These are phyloP conservation scores for Rhodamnia argentea DNA, from an alignment of 345 rosid genomes.

Conservation along the genomic window DNA sequence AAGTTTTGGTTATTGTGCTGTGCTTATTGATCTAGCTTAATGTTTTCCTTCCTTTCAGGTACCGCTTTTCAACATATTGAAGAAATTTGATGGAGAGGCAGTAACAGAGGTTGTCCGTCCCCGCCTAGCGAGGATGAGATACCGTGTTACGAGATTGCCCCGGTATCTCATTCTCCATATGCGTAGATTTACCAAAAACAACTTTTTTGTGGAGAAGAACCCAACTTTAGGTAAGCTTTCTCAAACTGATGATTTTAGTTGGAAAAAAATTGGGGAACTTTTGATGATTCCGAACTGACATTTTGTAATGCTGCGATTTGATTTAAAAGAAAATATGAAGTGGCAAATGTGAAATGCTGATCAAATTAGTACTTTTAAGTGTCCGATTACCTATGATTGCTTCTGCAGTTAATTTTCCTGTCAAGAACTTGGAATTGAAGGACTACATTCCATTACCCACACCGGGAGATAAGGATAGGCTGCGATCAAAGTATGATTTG, in stretches of 20 bases:
- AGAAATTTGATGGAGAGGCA: conserved; percentile 86
- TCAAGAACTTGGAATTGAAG: conserved; percentile 83
- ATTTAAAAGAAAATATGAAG: not conserved
- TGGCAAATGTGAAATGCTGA: not conserved
- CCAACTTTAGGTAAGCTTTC: conserved; percentile 69
- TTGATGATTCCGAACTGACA: not conserved
- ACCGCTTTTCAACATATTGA: conserved; percentile 56
- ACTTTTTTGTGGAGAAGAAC: conserved; percentile 92
- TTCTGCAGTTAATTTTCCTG: conserved; percentile 86
- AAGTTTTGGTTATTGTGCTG: not conserved
- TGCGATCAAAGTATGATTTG: conserved; percentile 74
- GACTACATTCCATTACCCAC: conserved; percentile 85
- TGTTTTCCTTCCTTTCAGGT: conserved; percentile 33
- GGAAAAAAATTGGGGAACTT: not conserved
- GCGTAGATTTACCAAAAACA: conserved; percentile 75
- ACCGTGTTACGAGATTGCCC: conserved; percentile 68
- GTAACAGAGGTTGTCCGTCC: conserved; percentile 73
- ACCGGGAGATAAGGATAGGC: conserved; percentile 47
- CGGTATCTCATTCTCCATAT: conserved; percentile 80
- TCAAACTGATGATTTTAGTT: not conserved
- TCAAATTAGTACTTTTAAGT: not conserved
- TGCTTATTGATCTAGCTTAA: not conserved
- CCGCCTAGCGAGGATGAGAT: conserved; percentile 70
- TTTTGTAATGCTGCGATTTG: not conserved
- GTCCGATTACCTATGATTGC: not conserved